Base-by-base conservation (phyloP, 805 yeast species). In the Teunomyces panamensis region DNA sequence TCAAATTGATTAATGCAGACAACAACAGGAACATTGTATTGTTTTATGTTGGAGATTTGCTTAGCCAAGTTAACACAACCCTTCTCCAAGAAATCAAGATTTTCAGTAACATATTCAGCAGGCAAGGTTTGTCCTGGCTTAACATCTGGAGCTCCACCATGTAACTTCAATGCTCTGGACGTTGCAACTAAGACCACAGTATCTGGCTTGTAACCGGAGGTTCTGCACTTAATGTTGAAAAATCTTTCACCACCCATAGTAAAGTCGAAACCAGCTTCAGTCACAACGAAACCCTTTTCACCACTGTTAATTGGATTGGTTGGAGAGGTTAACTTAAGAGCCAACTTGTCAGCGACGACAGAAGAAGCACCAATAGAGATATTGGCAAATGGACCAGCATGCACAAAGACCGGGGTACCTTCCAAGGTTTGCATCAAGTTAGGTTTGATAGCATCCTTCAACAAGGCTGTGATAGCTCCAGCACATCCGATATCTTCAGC, bases 181-280 rank as follows among this genome's bases (percentile, higher is more conserved):
- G 98, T 92, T 33, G 97, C 97, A 49, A 92, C 98, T 58, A 92
- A 81, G 39, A 92, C 96, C 47, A 92, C 92, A 34, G 87, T 87
- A 65, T 91, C 95, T 33, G 98, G 98, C 34, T 77, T 71, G 49
- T 87, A 77, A 4, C 96, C 97, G 34, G 95, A 86, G 14, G 96
- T 79, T 66, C 98, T 84, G 69, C 97, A 90, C 74, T 92, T 92
- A 68, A 92, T 92, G 75, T 92, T 89, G 71, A 92, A 81, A 73
- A 92, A 92, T 62, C 98, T 81, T 75, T 92, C 99, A 58, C 98
- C 98, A 56, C 99, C 99, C 98, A 92, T 92, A 43, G 97, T 92
- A 77, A 94, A 92, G 70, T 92, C 98, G 72, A 92, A 92, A 45
- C 99, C 99, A 34, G 98, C 97, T 69, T 92, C 99, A 44, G 99